These are phyloP conservation scores for Cornus florida DNA, from an alignment of 148 eudicot species.

Conservation along the genomic window DNA sequence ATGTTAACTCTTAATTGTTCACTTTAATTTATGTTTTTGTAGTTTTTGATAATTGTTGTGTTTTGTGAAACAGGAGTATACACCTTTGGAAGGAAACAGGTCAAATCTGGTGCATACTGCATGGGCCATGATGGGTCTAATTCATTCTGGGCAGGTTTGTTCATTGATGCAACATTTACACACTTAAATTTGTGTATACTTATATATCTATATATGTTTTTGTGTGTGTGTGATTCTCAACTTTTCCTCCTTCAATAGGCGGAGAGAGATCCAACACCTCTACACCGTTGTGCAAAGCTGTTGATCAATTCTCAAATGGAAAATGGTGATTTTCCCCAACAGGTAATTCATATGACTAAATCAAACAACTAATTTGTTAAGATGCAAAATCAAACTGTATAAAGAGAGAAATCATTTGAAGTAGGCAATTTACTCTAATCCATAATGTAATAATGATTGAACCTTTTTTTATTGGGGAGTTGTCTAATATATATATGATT, in stretches of 20 bases:
- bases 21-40: no score
- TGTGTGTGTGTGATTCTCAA: background rate
- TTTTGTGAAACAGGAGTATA: conserved; percentile 27
- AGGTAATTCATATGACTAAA: conserved; percentile 21
- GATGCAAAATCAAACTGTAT: no score
- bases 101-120: conserved; percentile 37
- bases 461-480: background rate
- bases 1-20: background rate
- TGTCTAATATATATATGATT: conserved; percentile 5
- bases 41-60: background rate
- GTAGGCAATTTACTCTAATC: no score
- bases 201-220: no score
- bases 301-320: conserved; percentile 44
- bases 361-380: no score
- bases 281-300: conserved; percentile 37
- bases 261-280: conserved; percentile 9
- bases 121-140: conserved; percentile 29
- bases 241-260: conserved; percentile 13
- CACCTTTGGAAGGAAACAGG: conserved; percentile 34
- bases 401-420: no score
- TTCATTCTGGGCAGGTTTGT: conserved; percentile 34
- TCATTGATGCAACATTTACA: background rate
- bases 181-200: background rate
- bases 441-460: background rate
- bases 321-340: conserved; percentile 47